Percentiles rank a stretch among this genome's conserved stretches.
Evolutionary conservation across 768 basidiomycete species (phyloP).

Genomic region (Panaeolus papilionaceus): DNA sequence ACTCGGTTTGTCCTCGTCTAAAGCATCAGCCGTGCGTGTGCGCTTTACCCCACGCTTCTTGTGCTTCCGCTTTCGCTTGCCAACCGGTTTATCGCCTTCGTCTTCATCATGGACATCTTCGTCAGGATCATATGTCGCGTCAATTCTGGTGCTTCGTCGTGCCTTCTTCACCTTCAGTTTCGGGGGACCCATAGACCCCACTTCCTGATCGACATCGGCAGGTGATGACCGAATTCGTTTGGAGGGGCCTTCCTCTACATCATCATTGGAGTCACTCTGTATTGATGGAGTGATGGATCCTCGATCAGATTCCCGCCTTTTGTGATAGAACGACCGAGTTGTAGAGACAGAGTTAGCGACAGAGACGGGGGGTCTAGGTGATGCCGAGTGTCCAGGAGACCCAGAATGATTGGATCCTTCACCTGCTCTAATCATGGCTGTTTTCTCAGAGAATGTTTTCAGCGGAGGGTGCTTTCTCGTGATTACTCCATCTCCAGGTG

Average conservation of each 20-base stretch:
- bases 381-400: slow-evolving; percentile 36
- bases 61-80: slow-evolving; percentile 28
- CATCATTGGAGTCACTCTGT: slow-evolving; percentile 34
- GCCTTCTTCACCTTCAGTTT: slow-evolving; percentile 25
- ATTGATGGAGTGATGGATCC: slow-evolving; percentile 31
- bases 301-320: slow-evolving; percentile 25
- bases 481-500: slow-evolving; percentile 48
- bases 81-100: slow-evolving; percentile 27
- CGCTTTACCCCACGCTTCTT: slow-evolving; percentile 44
- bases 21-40: slow-evolving; percentile 37
- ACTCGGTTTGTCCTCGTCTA: slow-evolving; percentile 32
- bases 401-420: slow-evolving; percentile 28
- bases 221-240: slow-evolving; percentile 35
- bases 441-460: slow-evolving; percentile 27
- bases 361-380: slow-evolving; percentile 34
- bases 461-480: slow-evolving; percentile 28
- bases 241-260: slow-evolving; percentile 32
- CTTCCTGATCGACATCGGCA: slow-evolving; percentile 27
- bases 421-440: slow-evolving; percentile 24
- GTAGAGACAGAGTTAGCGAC: slow-evolving; percentile 38
- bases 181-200: slow-evolving; percentile 25
- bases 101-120: slow-evolving; percentile 35
- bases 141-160: slow-evolving; percentile 37
- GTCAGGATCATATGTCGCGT: slow-evolving; percentile 46
- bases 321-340: slow-evolving; percentile 31